Evolutionary conservation across 1,139 yeast genomes (phyloP).

Genomic region (Diutina pseudorugosa): DNA sequence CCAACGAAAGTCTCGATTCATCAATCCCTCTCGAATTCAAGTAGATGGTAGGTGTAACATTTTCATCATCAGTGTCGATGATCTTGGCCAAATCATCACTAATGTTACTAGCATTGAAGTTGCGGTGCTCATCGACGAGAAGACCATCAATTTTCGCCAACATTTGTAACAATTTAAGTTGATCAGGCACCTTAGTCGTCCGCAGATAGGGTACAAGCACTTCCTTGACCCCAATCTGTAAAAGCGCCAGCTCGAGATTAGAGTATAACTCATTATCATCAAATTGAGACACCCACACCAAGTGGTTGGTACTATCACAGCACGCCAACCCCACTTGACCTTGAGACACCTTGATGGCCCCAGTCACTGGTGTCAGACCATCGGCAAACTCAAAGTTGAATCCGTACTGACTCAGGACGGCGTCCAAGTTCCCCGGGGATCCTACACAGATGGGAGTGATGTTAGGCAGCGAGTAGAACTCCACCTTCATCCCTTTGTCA

Average conservation of each 20-base stretch:
- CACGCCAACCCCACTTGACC: slow-evolving; percentile 42
- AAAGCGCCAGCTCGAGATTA: slow-evolving; percentile 70
- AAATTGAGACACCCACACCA: slow-evolving; percentile 67
- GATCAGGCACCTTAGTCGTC: not conserved
- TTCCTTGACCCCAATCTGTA: slow-evolving; percentile 85
- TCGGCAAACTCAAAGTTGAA: slow-evolving; percentile 56
- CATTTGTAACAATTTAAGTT: slow-evolving; percentile 43
- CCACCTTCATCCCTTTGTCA: slow-evolving; percentile 62
- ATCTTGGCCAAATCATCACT: slow-evolving; percentile 60
- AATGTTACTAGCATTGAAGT: slow-evolving; percentile 48
- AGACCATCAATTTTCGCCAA: slow-evolving; percentile 64
- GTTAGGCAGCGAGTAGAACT: slow-evolving; percentile 47
- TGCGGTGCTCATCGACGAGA: slow-evolving; percentile 47
- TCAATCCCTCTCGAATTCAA: not conserved
- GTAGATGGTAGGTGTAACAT: slow-evolving; percentile 7
- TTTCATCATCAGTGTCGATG: slow-evolving; percentile 26
- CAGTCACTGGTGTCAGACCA: slow-evolving; percentile 59
- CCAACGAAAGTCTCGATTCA: not conserved
- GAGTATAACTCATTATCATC: slow-evolving; percentile 80
- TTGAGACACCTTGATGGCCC: slow-evolving; percentile 53
- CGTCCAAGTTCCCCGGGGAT: slow-evolving; percentile 81
- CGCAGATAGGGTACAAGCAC: slow-evolving; percentile 43
- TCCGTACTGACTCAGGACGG: slow-evolving; percentile 24
- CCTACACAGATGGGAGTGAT: slow-evolving; percentile 58
- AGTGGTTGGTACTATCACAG: slow-evolving; percentile 19